phyloP scores from a whole-genome alignment of 495 filamentous ascomycete genomes.

The Pyrenula aspistea region DNA sequence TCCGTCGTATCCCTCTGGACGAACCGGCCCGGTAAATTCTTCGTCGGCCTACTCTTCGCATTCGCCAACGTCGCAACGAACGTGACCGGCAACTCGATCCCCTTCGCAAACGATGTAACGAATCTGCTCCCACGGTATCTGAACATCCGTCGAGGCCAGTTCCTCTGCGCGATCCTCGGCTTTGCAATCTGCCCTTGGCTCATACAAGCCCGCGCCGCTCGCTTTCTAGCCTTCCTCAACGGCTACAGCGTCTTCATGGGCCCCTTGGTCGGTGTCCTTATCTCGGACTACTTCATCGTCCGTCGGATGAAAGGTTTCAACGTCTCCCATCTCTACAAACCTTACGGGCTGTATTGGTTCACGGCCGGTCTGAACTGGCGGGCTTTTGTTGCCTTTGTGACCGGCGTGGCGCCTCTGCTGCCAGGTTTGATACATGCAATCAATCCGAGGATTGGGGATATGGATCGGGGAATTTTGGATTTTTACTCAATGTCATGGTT shows the following conservation, averaged over 20 bases:
- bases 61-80: slow-evolving; percentile 40
- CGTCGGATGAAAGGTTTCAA: slow-evolving; percentile 37
- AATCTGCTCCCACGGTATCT: slow-evolving; percentile 45
- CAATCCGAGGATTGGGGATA: neutral
- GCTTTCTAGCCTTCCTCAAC: slow-evolving; percentile 50
- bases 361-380: slow-evolving; percentile 49
- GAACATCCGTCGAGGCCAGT: slow-evolving; percentile 51
- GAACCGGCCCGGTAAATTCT: slow-evolving; percentile 39
- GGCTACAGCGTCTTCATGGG: slow-evolving; percentile 57
- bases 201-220: slow-evolving; percentile 45
- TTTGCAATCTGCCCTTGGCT: slow-evolving; percentile 55
- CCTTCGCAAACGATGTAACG: slow-evolving; percentile 51
- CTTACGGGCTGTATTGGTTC: slow-evolving; percentile 21
- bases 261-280: slow-evolving; percentile 56
- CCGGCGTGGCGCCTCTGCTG: slow-evolving; percentile 48
- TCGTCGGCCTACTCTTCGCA: slow-evolving; percentile 38
- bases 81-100: slow-evolving; percentile 54
- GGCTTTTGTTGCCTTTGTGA: slow-evolving; percentile 48
- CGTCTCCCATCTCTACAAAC: slow-evolving; percentile 36
- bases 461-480: neutral
- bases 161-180: slow-evolving; percentile 44
- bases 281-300: slow-evolving; percentile 56
- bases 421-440: slow-evolving; percentile 30
- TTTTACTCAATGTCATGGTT: neutral
- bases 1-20: slow-evolving; percentile 31